Base-by-base conservation (phyloP, 2,329 filamentous ascomycete species). In the Byssoonygena ceratinophila region DNA sequence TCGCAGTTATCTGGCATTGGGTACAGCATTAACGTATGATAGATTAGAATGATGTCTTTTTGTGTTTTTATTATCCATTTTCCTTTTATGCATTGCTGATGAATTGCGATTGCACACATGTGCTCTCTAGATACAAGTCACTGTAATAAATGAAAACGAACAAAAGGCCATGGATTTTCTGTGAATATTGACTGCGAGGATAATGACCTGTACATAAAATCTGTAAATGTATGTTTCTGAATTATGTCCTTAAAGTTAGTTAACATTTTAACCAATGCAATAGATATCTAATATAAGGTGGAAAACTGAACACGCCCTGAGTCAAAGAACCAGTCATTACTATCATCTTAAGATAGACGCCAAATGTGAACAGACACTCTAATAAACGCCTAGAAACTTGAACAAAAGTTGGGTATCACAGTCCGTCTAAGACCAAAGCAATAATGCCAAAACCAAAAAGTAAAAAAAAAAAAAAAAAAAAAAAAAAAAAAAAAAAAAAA, bases 1-100 rank as follows among this genome's bases (percentile, higher is more conserved):
- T 27, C 52, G 66, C 67, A 40, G 46, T 48, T 51, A 44, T 47
- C 53, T 36, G 55, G 25, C 4, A 60, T 58, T 49, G 68, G 68
- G 36, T 71, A 71, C 58, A 71, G 69, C 60, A 61, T 62, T 53
- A 71, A 70, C 64, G 69, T 71, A 46, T 71, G 50, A 45, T 50
- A 47, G 47, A 36, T 18, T 31, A 14, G 39, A 46, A 16, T 20
- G 14, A 27, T 4, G 9, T 12, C 16, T 4, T 20, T 29, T 46
- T 12, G 16, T 31, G 39, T 52, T 39, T 32, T 8, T 22, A 1
- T 22, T 44, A 16, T 44, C 36, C 34, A 31, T 48, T 34, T 39
- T 18, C 16, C 8, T 53, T 22, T 39, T 40, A 11, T 48, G 54
- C 16, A 6, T 41, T 44, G 31, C n/a, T 18, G 16, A 36, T 4